A percentile compares a stretch with the other conserved stretches of the same genome.
phyloP scores from a whole-genome alignment of 2,329 filamentous ascomycete species.

The Fusarium xyrophilum region DNA sequence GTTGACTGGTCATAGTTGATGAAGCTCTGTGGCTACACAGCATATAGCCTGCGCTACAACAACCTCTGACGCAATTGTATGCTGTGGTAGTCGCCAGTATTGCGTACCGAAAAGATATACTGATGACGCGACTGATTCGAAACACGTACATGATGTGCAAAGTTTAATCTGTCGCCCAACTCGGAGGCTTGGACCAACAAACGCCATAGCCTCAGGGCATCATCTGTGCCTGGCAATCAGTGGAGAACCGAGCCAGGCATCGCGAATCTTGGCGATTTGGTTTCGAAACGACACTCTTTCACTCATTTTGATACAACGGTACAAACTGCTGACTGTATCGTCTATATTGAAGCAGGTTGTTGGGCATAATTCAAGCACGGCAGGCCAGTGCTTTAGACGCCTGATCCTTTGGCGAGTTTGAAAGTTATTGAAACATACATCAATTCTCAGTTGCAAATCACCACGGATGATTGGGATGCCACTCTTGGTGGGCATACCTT shows the following conservation, averaged over 20 bases:
- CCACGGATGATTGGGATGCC: constrained; percentile 2
- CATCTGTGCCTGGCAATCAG: constrained; percentile 18
- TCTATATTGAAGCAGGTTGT: background rate
- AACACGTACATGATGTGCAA: background rate
- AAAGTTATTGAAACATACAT: background rate
- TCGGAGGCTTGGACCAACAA: background rate
- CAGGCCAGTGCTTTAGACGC: background rate
- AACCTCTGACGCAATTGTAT: constrained; percentile 12
- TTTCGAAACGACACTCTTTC: constrained; percentile 23
- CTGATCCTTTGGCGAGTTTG: background rate
- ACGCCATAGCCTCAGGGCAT: constrained; percentile 2
- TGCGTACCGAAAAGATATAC: background rate
- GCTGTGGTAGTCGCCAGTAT: constrained; percentile 6
- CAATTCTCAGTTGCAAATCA: background rate
- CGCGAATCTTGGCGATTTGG: constrained; percentile 15
- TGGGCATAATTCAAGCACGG: background rate
- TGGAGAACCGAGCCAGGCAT: constrained; percentile 13
- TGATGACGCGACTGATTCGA: background rate
- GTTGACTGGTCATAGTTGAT: constrained; percentile 21
- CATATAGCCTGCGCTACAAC: constrained; percentile 3
- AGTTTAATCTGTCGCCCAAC: background rate
- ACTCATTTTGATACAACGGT: background rate
- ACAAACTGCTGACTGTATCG: background rate
- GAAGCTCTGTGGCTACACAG: constrained; percentile 1
- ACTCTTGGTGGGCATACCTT: constrained; percentile 14